A percentile compares a stretch with the other conserved stretches of the same genome.
phyloP scores from a whole-genome alignment of 208 protist species.

The Leptomonas pyrrhocoris region DNA sequence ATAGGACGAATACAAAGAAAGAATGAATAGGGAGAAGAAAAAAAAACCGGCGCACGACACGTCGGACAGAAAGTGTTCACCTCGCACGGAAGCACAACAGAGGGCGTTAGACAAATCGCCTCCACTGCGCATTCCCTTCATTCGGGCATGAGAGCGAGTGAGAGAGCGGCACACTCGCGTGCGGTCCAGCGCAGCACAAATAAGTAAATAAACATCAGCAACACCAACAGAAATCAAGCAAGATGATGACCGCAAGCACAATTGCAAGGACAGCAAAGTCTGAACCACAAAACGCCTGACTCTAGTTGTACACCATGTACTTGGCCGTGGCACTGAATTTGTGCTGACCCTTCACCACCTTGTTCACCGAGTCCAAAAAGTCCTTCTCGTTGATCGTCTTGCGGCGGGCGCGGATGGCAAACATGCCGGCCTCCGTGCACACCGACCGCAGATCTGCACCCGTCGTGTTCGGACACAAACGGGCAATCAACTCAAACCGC shows the following conservation, averaged over 20 bases:
- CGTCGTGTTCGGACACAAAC: conserved; percentile 98
- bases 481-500: conserved; percentile 98
- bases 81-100: background rate
- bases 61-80: background rate
- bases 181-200: too few relatives aligned
- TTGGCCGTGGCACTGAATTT: conserved; percentile 99
- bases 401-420: conserved; percentile 98
- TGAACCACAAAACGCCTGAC: background rate
- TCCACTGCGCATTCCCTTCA: too few relatives aligned
- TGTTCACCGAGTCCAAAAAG: conserved; percentile 99
- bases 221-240: background rate
- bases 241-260: background rate
- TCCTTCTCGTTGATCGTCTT: conserved; percentile 99
- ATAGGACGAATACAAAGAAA: background rate
- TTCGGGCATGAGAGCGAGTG: background rate
- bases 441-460: conserved; percentile 98
- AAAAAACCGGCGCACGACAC: background rate
- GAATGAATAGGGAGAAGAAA: too few relatives aligned
- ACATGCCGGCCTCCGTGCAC: conserved; percentile 99
- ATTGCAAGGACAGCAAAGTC: background rate
- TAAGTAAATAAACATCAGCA: background rate
- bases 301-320: conserved; percentile 99
- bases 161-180: too few relatives aligned
- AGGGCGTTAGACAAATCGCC: too few relatives aligned
- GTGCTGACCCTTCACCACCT: conserved; percentile 99